Base-by-base conservation (phyloP, 345 rosid species). In the Linum trigynum region DNA sequence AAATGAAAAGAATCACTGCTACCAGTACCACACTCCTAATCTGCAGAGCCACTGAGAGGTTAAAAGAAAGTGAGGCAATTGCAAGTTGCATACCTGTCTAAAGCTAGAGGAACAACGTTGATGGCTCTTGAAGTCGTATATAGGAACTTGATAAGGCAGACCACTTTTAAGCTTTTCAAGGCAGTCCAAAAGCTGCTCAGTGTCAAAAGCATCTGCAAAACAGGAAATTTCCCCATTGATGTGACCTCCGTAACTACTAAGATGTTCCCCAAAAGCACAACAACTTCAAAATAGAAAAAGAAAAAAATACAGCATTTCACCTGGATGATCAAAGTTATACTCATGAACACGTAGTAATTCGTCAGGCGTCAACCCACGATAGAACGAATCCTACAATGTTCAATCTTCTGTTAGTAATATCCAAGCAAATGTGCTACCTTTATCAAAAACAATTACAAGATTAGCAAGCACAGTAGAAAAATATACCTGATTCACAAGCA, bases 111-210 rank as follows among this genome's bases (percentile, higher is more conserved):
- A 57, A 17, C 38, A 57, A 23, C 61, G 61, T 7, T 37, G 61
- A 37, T 57, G 61, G 8, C 12, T 32, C 61, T 57, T 57, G 38
- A 57, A 57, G 38, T 57, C 61, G 23, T 57, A 57, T 17, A 57
- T 57, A 37, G 61, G 61, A 37, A 57, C 61, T 57, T 57, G 61
- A 57, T 57, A 57, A 57, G 61, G 38, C 16, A 17, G 61, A 10
- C 61, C 61, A 23, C 61, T n/a, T 37, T 37, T 17, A 37, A 57
- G 61, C 38, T n/a, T 57, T 37, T 57, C 38, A 57, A 37, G 36
- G 38, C 61, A 57, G 61, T 57, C 61, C 61, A 57, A 37, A 57
- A 57, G 61, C 61, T 57, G 61, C 11, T 57, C 61, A 37, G 61
- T 57, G 38, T 57, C 61, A 37, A 57, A 57, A 12, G 61, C 61